Conservation (phyloP, 2,329 filamentous ascomycete species). For the Fusarium sp. region DNA sequence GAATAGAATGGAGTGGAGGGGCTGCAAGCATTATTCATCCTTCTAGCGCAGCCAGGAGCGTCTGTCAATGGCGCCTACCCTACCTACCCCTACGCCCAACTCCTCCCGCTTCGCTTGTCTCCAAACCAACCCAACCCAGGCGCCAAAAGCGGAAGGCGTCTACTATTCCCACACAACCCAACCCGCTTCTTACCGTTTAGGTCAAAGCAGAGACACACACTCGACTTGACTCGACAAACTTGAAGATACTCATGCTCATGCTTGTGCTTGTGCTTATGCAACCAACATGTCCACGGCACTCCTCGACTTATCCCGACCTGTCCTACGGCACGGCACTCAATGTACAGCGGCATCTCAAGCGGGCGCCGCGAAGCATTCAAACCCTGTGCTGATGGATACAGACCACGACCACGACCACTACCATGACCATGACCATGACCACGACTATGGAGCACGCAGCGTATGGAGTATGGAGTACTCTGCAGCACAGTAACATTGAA, state of each 20-base stretch:
- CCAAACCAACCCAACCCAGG: conserved; percentile 21
- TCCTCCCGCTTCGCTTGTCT: conserved; percentile 36
- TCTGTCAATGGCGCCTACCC: conserved; percentile 39
- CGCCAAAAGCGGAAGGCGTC: conserved; percentile 49
- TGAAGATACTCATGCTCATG: not conserved
- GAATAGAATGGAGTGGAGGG: conserved; percentile 32
- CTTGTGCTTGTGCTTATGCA: not conserved
- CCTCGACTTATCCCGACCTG: conserved; percentile 28
- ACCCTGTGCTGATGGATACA: conserved; percentile 18
- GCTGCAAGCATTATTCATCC: conserved; percentile 35
- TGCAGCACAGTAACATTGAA: conserved; percentile 16
- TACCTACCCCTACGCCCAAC: conserved; percentile 19
- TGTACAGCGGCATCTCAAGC: conserved; percentile 42
- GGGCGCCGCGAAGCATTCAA: conserved; percentile 35
- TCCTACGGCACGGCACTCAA: conserved; percentile 42
- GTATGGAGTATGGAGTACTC: too few species aligned
- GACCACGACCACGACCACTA: not conserved
- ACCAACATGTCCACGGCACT: conserved; percentile 25
- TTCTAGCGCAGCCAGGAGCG: conserved; percentile 41
- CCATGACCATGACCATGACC: too few species aligned
- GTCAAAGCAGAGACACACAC: conserved; percentile 1
- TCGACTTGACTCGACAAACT: not conserved
- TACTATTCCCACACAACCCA: conserved; percentile 35
- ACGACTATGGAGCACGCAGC: too few species aligned
- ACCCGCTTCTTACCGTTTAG: conserved; percentile 25